Evolutionary conservation across 805 yeast species (phyloP).

Genomic region (Kodamaea neixiangensis): DNA sequence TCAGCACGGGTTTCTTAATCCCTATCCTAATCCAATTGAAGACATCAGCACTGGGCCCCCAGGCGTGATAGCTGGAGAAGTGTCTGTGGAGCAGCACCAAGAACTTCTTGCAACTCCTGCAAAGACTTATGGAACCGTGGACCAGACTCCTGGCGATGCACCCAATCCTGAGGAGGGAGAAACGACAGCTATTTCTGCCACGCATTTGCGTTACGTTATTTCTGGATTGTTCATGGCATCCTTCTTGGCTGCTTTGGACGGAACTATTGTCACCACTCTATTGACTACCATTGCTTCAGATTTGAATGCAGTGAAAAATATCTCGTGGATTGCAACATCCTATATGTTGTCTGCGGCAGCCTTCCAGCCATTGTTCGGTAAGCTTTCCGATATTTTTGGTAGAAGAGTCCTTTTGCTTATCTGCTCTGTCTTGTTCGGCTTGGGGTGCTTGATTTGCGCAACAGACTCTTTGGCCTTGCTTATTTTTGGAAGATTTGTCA

Average conservation of each 20-base stretch:
- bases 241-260: conserved; percentile 65
- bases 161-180: neutral
- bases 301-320: conserved; percentile 58
- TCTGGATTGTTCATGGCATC: conserved; percentile 38
- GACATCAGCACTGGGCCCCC: conserved; percentile 35
- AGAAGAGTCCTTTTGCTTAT: conserved; percentile 51
- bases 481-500: conserved; percentile 63
- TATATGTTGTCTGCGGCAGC: conserved; percentile 69
- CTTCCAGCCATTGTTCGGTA: conserved; percentile 73
- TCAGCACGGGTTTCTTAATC: conserved; percentile 4
- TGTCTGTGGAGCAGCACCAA: conserved; percentile 32
- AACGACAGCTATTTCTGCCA: neutral
- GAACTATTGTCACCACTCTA: conserved; percentile 65
- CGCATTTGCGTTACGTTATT: conserved; percentile 30
- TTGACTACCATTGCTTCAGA: conserved; percentile 69
- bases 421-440: conserved; percentile 55
- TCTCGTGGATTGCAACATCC: conserved; percentile 75
- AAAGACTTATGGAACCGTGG: conserved; percentile 7
- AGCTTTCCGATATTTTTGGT: conserved; percentile 71
- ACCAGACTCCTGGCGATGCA: conserved; percentile 14
- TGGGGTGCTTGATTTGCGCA: conserved; percentile 58
- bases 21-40: conserved; percentile 20
- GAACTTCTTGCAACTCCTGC: conserved; percentile 13
- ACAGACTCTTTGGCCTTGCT: conserved; percentile 49
- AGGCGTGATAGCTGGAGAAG: conserved; percentile 38